phyloP scores from a whole-genome alignment of 345 rosid species.

The Aurinia saxatilis region DNA sequence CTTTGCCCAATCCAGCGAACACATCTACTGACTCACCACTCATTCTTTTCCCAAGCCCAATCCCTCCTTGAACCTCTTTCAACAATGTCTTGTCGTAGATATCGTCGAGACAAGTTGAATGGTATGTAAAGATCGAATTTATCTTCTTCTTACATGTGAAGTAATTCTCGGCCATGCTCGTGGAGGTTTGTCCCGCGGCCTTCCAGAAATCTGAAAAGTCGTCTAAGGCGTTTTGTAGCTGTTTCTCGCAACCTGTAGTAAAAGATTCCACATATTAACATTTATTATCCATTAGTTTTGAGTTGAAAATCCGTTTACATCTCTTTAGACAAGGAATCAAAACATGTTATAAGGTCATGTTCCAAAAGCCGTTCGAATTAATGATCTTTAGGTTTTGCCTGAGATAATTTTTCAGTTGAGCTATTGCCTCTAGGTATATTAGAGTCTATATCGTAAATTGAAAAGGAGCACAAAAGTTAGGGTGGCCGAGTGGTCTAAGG shows the following conservation, averaged over 20 bases:
- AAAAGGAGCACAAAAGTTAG: slow-evolving; percentile 40
- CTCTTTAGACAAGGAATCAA: too few relatives aligned
- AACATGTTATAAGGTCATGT: too few relatives aligned
- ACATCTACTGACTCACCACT: slow-evolving; percentile 33
- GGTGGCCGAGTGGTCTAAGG: slow-evolving; percentile 80
- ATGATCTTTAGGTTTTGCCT: too few relatives aligned
- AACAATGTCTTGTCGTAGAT: slow-evolving; percentile 23
- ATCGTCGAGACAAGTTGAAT: slow-evolving; percentile 28
- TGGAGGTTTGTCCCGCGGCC: slow-evolving; percentile 20
- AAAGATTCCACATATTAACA: background rate
- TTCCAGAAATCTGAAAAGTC: slow-evolving; percentile 32
- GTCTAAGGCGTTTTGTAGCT: slow-evolving; percentile 20
- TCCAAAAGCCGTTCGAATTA: too few relatives aligned
- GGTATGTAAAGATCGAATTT: slow-evolving; percentile 18
- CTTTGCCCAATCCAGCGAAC: slow-evolving; percentile 26
- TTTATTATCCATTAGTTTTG: too few relatives aligned
- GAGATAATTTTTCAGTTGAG: too few relatives aligned
- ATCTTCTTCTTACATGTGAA: slow-evolving; percentile 28
- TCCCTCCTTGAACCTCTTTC: slow-evolving; percentile 26
- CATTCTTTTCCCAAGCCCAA: slow-evolving; percentile 29
- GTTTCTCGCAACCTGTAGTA: slow-evolving; percentile 13
- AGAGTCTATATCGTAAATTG: too few relatives aligned
- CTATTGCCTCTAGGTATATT: too few relatives aligned
- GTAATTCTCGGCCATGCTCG: slow-evolving; percentile 26
- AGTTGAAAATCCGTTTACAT: too few relatives aligned